Percentiles rank a stretch among this genome's conserved stretches.
These are phyloP conservation scores for Ramaria sp. DNA, from an alignment of 768 basidiomycete genomes.

Conservation along the genomic window DNA sequence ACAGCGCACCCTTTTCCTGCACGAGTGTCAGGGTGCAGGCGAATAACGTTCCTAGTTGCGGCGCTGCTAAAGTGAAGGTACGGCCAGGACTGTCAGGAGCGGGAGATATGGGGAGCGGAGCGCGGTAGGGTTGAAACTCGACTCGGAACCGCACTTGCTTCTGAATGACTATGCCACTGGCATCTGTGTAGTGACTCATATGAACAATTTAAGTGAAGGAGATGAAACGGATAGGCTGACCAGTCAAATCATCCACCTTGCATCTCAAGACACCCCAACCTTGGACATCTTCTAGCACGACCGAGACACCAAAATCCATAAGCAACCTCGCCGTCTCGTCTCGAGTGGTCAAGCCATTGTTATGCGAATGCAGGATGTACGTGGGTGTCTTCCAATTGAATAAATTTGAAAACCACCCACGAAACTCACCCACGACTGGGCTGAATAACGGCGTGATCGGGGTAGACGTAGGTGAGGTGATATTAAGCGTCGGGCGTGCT, in stretches of 20 bases:
- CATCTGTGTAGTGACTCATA: constrained; percentile 19
- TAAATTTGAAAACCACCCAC: constrained; percentile 91
- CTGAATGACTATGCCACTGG: constrained; percentile 31
- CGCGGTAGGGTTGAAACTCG: constrained; percentile 43
- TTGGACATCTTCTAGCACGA: constrained; percentile 47
- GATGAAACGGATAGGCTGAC: constrained; percentile 12
- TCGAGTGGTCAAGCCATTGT: constrained; percentile 51
- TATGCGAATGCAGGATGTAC: constrained; percentile 43
- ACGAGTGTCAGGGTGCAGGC: constrained; percentile 65
- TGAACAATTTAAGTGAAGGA: neutral
- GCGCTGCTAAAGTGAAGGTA: constrained; percentile 14
- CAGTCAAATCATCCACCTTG: constrained; percentile 36
- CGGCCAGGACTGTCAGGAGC: constrained; percentile 13
- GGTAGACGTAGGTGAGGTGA: constrained; percentile 1
- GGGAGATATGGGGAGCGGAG: constrained; percentile 11
- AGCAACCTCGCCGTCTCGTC: constrained; percentile 46
- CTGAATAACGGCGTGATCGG: constrained; percentile 13
- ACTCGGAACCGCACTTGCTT: constrained; percentile 80
- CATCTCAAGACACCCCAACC: constrained; percentile 39
- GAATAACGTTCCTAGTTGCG: constrained; percentile 23
- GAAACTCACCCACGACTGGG: constrained; percentile 75
- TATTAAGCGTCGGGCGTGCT: constrained; percentile 28
- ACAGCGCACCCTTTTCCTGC: constrained; percentile 85
- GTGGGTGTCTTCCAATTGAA: constrained; percentile 81
- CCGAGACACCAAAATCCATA: constrained; percentile 49